These are phyloP conservation scores for Colletotrichum phormii DNA, from an alignment of 2,329 filamentous ascomycete species.

Conservation along the genomic window DNA sequence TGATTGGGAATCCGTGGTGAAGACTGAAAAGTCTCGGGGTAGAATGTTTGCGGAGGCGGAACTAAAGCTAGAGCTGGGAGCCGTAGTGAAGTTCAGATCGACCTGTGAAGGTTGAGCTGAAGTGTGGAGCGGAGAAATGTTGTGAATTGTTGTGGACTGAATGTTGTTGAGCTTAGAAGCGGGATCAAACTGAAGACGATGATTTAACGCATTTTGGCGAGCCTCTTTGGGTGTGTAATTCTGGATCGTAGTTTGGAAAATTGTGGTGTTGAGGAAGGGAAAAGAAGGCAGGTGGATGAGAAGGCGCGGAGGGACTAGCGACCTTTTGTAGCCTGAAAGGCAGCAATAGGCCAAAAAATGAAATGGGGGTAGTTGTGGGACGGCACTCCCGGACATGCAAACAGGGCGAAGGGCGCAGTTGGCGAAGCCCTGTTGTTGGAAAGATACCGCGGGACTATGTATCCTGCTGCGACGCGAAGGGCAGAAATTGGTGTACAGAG, in stretches of 20 bases:
- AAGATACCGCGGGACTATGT: neutral
- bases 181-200: constrained; percentile 1
- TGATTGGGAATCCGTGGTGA: constrained; percentile 86
- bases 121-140: constrained; percentile 72
- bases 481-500: neutral
- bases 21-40: constrained; percentile 77
- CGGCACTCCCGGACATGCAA: neutral
- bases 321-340: constrained; percentile 33
- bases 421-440: constrained; percentile 6
- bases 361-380: neutral
- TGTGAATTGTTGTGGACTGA: constrained; percentile 62
- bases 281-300: constrained; percentile 39
- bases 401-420: neutral
- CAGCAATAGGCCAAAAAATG: constrained; percentile 14
- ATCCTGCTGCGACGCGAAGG: neutral
- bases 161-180: constrained; percentile 31
- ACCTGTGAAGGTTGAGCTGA: constrained; percentile 78
- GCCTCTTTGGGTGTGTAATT: neutral
- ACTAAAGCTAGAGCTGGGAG: constrained; percentile 67
- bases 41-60: constrained; percentile 70
- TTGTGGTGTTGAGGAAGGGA: constrained; percentile 59
- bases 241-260: constrained; percentile 38
- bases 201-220: constrained; percentile 32
- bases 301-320: constrained; percentile 40
- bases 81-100: constrained; percentile 90